Evolutionary conservation across 1,139 yeast genomes (phyloP).

Genomic region (Pichia sp.): DNA sequence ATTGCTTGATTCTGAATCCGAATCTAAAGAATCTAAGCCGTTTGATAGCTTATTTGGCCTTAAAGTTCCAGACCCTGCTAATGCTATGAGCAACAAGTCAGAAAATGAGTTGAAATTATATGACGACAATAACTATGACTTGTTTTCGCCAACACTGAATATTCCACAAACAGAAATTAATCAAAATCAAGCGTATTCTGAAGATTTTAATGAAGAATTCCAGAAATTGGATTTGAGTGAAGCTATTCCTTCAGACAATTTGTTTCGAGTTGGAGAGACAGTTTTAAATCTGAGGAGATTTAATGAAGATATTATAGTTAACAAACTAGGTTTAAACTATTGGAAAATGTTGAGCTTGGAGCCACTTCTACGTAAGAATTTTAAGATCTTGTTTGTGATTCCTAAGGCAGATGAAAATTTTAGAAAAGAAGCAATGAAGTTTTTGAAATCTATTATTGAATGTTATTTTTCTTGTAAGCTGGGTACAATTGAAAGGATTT

Average conservation of each 20-base stretch:
- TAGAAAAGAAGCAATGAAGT: slow-evolving; percentile 28
- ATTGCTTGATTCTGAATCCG: slow-evolving; percentile 18
- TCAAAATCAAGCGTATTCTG: background rate
- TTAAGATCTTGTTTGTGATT: slow-evolving; percentile 46
- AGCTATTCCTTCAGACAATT: slow-evolving; percentile 15
- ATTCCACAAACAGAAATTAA: slow-evolving; percentile 12
- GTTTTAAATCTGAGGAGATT: slow-evolving; percentile 29
- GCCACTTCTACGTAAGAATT: slow-evolving; percentile 48
- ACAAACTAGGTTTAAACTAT: slow-evolving; percentile 34
- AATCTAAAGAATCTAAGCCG: slow-evolving; percentile 14
- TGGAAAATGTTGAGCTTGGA: slow-evolving; percentile 55
- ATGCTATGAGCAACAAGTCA: background rate
- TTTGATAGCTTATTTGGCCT: slow-evolving; percentile 24
- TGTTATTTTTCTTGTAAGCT: slow-evolving; percentile 44
- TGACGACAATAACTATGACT: slow-evolving; percentile 28
- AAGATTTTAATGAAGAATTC: slow-evolving; percentile 12
- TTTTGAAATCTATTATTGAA: slow-evolving; percentile 37
- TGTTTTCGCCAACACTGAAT: slow-evolving; percentile 26
- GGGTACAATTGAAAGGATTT: slow-evolving; percentile 32
- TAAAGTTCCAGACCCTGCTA: background rate
- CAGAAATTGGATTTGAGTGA: slow-evolving; percentile 2
- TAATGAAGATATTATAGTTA: slow-evolving; percentile 30
- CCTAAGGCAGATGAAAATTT: slow-evolving; percentile 25
- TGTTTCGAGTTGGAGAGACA: slow-evolving; percentile 32
- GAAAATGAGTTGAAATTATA: slow-evolving; percentile 15